These are phyloP conservation scores for Antitrichia curtipendula DNA, from an alignment of 225 moss, liverwort and hornwort species.

Conservation along the genomic window DNA sequence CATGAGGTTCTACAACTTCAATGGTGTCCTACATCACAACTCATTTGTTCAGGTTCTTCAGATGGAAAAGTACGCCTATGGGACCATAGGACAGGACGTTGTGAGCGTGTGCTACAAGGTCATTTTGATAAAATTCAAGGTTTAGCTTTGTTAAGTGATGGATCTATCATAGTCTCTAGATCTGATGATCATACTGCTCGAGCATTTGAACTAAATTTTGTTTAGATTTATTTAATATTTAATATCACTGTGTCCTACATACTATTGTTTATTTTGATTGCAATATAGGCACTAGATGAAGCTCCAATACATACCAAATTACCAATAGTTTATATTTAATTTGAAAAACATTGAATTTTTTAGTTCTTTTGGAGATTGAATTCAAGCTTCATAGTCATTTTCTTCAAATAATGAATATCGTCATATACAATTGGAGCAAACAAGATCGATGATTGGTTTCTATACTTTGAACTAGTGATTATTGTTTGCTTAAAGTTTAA, in stretches of 20 bases:
- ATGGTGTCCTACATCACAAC: background rate
- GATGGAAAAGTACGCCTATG: background rate
- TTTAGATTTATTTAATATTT: background rate
- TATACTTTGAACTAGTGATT: background rate
- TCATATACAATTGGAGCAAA: background rate
- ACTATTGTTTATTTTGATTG: accelerated
- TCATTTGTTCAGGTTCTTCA: background rate
- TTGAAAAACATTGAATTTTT: background rate
- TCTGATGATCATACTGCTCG: background rate
- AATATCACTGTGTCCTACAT: background rate
- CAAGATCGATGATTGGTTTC: background rate
- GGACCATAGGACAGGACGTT: background rate
- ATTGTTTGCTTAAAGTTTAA: background rate
- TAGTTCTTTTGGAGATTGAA: background rate
- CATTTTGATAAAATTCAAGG: background rate
- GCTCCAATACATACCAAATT: background rate
- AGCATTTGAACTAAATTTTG: background rate
- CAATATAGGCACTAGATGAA: background rate
- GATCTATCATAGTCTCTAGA: background rate
- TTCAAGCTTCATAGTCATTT: background rate
- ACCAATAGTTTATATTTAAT: background rate
- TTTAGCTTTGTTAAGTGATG: background rate
- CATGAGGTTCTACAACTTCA: background rate
- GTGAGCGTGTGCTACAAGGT: background rate
- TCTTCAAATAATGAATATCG: background rate